phyloP scores from a whole-genome alignment of 371 early-diverging fungal species.

The Apophysomyces trapeziformis region DNA sequence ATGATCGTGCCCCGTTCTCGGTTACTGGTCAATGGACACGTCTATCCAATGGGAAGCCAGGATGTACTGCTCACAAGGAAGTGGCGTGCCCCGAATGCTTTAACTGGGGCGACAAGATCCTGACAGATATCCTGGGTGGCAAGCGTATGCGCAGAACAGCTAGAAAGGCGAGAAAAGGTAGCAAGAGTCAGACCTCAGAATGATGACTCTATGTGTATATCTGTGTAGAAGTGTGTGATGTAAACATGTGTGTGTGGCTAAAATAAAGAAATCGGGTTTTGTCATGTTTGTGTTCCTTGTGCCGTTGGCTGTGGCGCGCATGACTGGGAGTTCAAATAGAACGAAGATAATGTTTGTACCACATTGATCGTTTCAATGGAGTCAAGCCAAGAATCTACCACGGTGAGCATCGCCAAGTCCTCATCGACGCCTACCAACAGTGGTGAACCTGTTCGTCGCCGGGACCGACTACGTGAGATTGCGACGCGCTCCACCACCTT shows the following conservation, averaged over 20 bases:
- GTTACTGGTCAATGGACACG: slow-evolving; percentile 19
- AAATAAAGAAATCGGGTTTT: neutral
- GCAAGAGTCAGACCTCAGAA: neutral
- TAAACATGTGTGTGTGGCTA: neutral
- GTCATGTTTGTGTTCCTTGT: slow-evolving; percentile 1
- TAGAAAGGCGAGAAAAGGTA: neutral
- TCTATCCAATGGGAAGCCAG: slow-evolving; percentile 48
- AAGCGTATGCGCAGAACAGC: slow-evolving; percentile 4
- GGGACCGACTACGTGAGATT: slow-evolving; percentile 34
- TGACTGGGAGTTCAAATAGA: neutral
- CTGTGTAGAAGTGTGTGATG: neutral
- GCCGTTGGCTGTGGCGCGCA: slow-evolving; percentile 3
- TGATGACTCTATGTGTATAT: neutral
- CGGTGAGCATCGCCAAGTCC: neutral
- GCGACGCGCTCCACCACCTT: slow-evolving; percentile 23
- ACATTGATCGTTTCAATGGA: slow-evolving; percentile 4
- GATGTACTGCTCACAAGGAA: slow-evolving; percentile 45
- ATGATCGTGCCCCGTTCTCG: slow-evolving; percentile 48
- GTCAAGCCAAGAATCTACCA: neutral
- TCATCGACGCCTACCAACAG: slow-evolving; percentile 3
- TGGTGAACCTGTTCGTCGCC: slow-evolving; percentile 12
- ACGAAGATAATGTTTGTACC: neutral
- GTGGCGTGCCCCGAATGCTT: slow-evolving; percentile 53
- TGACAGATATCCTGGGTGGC: slow-evolving; percentile 33
- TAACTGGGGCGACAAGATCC: slow-evolving; percentile 48